Base-by-base conservation (phyloP, 176 grass and related monocot species). In the Urochloa ruziziensis region DNA sequence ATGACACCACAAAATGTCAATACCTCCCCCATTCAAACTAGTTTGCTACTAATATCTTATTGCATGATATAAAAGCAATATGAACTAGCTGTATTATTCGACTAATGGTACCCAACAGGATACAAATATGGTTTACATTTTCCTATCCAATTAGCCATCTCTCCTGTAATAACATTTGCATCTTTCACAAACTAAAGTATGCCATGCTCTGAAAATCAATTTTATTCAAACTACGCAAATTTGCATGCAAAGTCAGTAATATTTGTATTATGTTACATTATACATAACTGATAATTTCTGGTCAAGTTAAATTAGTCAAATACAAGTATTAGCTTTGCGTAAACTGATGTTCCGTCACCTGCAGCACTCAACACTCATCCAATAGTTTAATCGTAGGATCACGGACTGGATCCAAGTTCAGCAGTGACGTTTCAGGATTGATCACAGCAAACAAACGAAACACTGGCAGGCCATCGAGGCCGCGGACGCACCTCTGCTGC, bases 401-500 rank as follows among this genome's bases (percentile, higher is more conserved):
- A 28, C 23, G 6, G 10, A 7, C 6, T 36, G 29, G 37, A 51
- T 4, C 16, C 4, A 64, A 34, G 0, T 35, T 19, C 62, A 35
- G n/a, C 28, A 33, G 5, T 64, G 63, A 32, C 42, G 32, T 25
- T 62, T 54, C 27, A 64, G 28, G 18, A 10, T 36, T 44, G 27
- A 5, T 0, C 3, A 51, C 4, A 14, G 48, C 2, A 74, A 58
- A 67, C 29, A 65, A 82, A 68, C 16, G 3, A 39, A 30, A 74
- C 23, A 57, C 6, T 23, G 33, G 61, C 43, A 23, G 12, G 27
- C 1, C 15, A 54, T 30, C 4, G 21, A 71, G 58, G 7, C 13
- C 12, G 23, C 57, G 12, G 6, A 53, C 67, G 12, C 80, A 96
- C 93, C 96, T 94, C 87, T 92, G 81, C 89, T 94, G 33, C 90